phyloP scores from a whole-genome alignment of 1,284 basidiomycete genomes.

The Cryptococcus sp. region DNA sequence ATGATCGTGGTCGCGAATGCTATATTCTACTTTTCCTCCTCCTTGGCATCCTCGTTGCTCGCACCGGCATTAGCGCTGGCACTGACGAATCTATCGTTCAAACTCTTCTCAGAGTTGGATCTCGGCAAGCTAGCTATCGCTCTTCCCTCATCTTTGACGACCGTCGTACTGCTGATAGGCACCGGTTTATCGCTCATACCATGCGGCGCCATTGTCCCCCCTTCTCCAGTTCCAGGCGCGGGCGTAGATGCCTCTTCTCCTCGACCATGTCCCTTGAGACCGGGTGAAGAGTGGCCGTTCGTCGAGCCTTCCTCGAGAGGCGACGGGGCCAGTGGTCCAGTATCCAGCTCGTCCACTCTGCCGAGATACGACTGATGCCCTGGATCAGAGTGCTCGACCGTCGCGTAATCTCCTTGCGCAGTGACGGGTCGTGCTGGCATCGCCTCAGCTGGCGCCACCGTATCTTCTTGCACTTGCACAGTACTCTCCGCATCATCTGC shows the following conservation, averaged over 20 bases:
- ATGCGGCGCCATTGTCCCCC: conserved; percentile 50
- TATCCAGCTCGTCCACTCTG: conserved; percentile 54
- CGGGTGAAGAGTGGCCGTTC: too few species aligned
- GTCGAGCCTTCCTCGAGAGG: too few species aligned
- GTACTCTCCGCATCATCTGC: conserved; percentile 19
- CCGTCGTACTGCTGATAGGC: conserved; percentile 49
- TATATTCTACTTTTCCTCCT: background rate
- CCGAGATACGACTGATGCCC: conserved; percentile 50
- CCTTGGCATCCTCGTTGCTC: background rate
- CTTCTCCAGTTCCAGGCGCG: conserved; percentile 39
- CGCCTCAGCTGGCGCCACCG: background rate
- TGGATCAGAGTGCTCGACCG: conserved; percentile 18
- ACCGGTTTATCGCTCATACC: conserved; percentile 51
- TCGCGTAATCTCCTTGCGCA: conserved; percentile 12
- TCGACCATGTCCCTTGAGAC: conserved; percentile 5
- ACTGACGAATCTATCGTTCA: conserved; percentile 31
- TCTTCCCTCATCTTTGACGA: conserved; percentile 28
- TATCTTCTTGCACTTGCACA: background rate
- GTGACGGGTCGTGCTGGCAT: conserved; percentile 5
- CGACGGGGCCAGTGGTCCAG: conserved; percentile 41
- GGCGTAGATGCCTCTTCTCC: conserved; percentile 12
- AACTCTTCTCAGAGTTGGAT: conserved; percentile 15
- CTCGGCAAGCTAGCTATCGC: conserved; percentile 43
- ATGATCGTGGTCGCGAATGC: too few species aligned
- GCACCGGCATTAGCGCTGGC: conserved; percentile 8